Conservation (phyloP, 2,329 filamentous ascomycete genomes). For the Lecanicillium sp. region DNA sequence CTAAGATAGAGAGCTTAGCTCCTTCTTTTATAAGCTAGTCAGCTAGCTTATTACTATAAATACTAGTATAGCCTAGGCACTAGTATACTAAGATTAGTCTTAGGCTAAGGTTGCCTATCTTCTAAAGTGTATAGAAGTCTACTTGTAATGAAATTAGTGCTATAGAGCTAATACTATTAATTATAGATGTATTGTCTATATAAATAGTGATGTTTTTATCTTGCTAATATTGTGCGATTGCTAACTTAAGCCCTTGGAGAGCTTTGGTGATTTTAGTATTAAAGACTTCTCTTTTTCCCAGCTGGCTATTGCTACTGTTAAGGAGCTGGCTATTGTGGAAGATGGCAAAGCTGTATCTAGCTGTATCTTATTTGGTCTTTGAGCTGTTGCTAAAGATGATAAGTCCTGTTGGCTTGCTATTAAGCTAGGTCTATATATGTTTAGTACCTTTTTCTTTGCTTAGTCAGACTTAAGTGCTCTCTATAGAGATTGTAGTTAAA, state of each 20-base stretch:
- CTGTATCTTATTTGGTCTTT: not conserved
- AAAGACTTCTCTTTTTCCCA: slow-evolving; percentile 1
- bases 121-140: slow-evolving; percentile 1
- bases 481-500: not conserved
- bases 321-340: not conserved
- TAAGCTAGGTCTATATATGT: not conserved
- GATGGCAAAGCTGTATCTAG: not conserved
- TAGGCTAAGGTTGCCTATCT: no score
- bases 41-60: no score
- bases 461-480: not conserved
- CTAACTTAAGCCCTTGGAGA: no score
- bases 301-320: not conserved
- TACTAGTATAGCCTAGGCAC: no score
- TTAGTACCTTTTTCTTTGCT: not conserved
- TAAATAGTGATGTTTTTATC: no score
- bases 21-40: no score
- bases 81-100: no score
- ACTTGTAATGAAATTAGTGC: slow-evolving; percentile 1
- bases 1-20: no score
- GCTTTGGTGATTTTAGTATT: no score
- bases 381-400: slow-evolving; percentile 1
- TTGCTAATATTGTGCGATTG: no score
- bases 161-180: slow-evolving; percentile 1
- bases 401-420: no score
- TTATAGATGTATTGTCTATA: slow-evolving; percentile 6